Evolutionary conservation across 2,329 filamentous ascomycete species (phyloP), one percentile per base, ranked within the genome.

Genomic region (Hypoxylon sp.): DNA sequence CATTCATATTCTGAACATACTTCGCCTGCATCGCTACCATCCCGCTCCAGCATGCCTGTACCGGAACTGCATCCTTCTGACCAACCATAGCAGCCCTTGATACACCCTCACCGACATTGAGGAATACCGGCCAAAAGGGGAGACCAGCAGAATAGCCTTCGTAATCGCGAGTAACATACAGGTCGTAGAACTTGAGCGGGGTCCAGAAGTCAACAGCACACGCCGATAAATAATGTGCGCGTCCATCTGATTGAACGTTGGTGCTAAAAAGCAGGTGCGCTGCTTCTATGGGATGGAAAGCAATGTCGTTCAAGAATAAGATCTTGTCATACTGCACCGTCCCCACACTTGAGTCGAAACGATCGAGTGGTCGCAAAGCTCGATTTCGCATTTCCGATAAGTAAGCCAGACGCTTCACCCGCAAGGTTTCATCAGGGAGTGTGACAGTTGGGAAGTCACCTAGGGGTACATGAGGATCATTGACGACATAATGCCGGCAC

Each of bases 11-110:
- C 71, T 88, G 86, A 48, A 90, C 86, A 76, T 85, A 88, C 48
- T 79, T 78, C 1, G 86, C 88, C 73, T 90, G 84, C 77, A 89
- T 89, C 1, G 87, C 87, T 2, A 88, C 89, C 86, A 93, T 93
- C 21, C 91, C 91, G 55, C 90, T 90, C 91, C 91, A 94, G 78
- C 91, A 94, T 68, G 88, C 89, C 71, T 85, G 86, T 1, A 93
- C 91, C 7, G 88, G 85, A 1, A 94, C 90, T 0, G 90, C 86
- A 69, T 90, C 87, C 37, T 76, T 83, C 59, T 87, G 85, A 0
- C 80, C 80, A 1, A 91, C 76, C 16, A 93, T 88, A 74, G 91
- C 90, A 3, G 82, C 80, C 46, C 90, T 83, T 37, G 84, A 88
- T n/a, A 79, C 78, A 0, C 81, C 87, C 12, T 83, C 76, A 1